A percentile compares a stretch with the other conserved stretches of the same genome.
These are phyloP conservation scores for Chalaropsis thielavioides DNA, from an alignment of 2,329 filamentous ascomycete species.

Conservation along the genomic window DNA sequence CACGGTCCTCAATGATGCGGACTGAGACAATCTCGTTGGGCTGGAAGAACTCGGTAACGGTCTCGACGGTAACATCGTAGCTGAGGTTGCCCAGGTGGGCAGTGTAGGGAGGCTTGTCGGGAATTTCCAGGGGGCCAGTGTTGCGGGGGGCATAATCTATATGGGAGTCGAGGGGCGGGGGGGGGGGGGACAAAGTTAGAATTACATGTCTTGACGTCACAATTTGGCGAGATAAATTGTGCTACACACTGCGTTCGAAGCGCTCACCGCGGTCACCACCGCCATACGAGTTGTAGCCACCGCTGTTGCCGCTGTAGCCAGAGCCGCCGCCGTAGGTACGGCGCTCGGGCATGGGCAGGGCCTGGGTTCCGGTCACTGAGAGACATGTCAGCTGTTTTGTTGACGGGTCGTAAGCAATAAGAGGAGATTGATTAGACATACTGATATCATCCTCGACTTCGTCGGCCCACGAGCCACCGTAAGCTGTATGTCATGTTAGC, in stretches of 20 bases:
- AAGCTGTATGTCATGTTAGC: conserved; percentile 25
- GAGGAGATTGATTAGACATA: conserved; percentile 34
- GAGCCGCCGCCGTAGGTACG: conserved; percentile 25
- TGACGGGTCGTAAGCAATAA: neutral
- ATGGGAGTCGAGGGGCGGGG: conserved; percentile 20
- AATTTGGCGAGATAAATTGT: neutral
- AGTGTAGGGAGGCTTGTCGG: conserved; percentile 84
- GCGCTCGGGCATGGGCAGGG: conserved; percentile 38
- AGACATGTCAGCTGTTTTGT: neutral
- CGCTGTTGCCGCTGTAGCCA: conserved; percentile 21
- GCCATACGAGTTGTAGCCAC: conserved; percentile 23
- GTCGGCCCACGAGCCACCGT: conserved; percentile 86
- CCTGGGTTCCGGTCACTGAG: conserved; percentile 36
- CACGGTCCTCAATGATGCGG: conserved; percentile 90
- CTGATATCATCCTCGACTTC: conserved; percentile 86
- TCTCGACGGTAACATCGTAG: conserved; percentile 76
- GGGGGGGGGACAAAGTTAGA: too few relatives aligned
- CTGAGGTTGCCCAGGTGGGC: conserved; percentile 93
- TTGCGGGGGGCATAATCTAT: conserved; percentile 52
- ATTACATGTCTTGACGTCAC: neutral
- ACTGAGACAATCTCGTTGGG: conserved; percentile 79
- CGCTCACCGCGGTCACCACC: neutral
- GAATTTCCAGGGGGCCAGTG: conserved; percentile 56
- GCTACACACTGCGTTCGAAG: conserved; percentile 4
- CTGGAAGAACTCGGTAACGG: conserved; percentile 73